phyloP scores from a whole-genome alignment of 2,329 filamentous ascomycete species.

The Fusarium brachygibbosum region DNA sequence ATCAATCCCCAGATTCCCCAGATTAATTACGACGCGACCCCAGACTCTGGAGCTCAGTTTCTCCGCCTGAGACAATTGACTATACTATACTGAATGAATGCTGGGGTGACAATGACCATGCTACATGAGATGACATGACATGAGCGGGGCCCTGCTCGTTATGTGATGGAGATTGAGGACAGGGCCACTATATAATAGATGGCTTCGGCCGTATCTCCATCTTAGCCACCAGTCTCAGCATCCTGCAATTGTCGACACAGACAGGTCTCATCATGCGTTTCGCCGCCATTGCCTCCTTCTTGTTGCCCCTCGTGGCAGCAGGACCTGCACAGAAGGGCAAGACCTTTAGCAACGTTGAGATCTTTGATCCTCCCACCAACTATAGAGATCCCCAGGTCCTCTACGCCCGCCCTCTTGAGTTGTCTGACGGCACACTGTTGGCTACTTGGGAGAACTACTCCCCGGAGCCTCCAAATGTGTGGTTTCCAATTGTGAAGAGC shows the following conservation, averaged over 20 bases:
- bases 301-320: slow-evolving; percentile 37
- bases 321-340: slow-evolving; percentile 27
- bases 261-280: slow-evolving; percentile 35
- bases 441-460: slow-evolving; percentile 70
- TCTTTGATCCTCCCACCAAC: slow-evolving; percentile 59
- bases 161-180: background rate
- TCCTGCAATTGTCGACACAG: slow-evolving; percentile 11
- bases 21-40: slow-evolving; percentile 19
- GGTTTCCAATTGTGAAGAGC: slow-evolving; percentile 68
- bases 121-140: slow-evolving; percentile 13
- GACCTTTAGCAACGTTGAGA: slow-evolving; percentile 50
- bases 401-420: slow-evolving; percentile 60
- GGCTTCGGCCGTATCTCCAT: background rate
- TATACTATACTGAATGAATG: background rate
- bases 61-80: slow-evolving; percentile 23
- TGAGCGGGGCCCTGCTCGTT: slow-evolving; percentile 7
- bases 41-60: slow-evolving; percentile 26
- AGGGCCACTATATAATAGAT: slow-evolving; percentile 23
- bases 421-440: slow-evolving; percentile 62
- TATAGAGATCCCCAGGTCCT: slow-evolving; percentile 61
- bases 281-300: slow-evolving; percentile 21
- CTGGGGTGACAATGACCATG: slow-evolving; percentile 2
- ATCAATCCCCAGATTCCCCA: slow-evolving; percentile 37
- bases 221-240: background rate
- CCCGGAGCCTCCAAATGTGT: slow-evolving; percentile 66